A percentile compares a stretch with the other conserved stretches of the same genome.
Conservation (phyloP, 805 yeast genomes). For the Wickerhamiella kazuoi region DNA sequence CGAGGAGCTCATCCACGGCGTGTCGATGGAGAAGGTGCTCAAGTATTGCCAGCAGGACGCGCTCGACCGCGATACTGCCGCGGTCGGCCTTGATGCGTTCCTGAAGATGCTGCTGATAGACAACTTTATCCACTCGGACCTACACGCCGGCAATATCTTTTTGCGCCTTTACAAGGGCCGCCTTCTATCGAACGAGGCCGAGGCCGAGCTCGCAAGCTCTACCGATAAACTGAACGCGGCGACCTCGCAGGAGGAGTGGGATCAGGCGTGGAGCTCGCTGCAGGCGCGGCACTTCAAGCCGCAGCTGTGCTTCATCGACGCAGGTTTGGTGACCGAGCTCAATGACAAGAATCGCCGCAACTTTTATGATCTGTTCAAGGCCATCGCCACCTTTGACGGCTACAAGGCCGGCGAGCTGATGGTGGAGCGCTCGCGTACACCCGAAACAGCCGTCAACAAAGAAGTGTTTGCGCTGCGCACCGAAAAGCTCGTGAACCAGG, state of each 20-base stretch:
- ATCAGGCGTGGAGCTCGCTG: slow-evolving; percentile 28
- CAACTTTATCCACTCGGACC: slow-evolving; percentile 89
- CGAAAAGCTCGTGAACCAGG: slow-evolving; percentile 60
- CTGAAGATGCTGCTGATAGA: slow-evolving; percentile 82
- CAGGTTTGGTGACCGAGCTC: slow-evolving; percentile 84
- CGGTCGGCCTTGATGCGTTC: slow-evolving; percentile 77
- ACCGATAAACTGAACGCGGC: slow-evolving; percentile 12
- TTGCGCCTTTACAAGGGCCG: slow-evolving; percentile 42
- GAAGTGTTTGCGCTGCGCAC: slow-evolving; percentile 81
- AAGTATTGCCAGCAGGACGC: slow-evolving; percentile 18
- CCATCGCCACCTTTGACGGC: slow-evolving; percentile 84
- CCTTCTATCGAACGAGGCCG: slow-evolving; percentile 6
- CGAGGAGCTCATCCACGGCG: slow-evolving; percentile 70
- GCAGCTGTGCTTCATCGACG: slow-evolving; percentile 78
- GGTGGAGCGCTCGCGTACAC: slow-evolving; percentile 89
- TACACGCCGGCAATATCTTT: slow-evolving; percentile 93
- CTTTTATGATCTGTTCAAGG: slow-evolving; percentile 75
- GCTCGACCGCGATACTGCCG: slow-evolving; percentile 40
- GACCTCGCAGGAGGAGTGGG: slow-evolving; percentile 27
- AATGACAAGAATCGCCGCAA: slow-evolving; percentile 61
- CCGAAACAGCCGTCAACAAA: slow-evolving; percentile 71
- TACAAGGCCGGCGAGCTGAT: slow-evolving; percentile 85
- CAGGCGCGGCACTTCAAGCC: slow-evolving; percentile 51
- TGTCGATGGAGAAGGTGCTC: slow-evolving; percentile 61
- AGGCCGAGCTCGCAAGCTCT: slow-evolving; percentile 13